Evolutionary conservation across 2,329 filamentous ascomycete genomes (phyloP), one percentile per base, ranked within the genome.

Genomic region (Exophiala sideris): DNA sequence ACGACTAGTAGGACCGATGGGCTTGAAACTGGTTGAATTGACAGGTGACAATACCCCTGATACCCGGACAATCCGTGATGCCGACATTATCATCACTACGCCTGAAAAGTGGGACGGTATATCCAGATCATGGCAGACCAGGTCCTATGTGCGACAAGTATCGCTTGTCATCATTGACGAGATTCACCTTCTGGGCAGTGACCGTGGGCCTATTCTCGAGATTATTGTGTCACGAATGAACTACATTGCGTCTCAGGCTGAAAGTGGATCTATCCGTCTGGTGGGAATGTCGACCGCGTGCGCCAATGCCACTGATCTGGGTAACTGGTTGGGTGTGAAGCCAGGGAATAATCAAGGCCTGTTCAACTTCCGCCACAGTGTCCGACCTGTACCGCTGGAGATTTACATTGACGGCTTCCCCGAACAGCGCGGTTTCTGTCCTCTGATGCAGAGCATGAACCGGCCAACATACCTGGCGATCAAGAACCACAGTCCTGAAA

Each of bases 101-200:
- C 95, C 94, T n/a, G 94, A 99, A 74, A 99, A 99, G 70, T 99
- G 94, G 94, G 95, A 99, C 68, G 95, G 95, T 82, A 97, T 99
- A 63, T 96, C 90, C 64, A 88, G 94, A 81, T 95, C 89, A 67
- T 99, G 95, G 94, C 91, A 97, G 71, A 97, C 92, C 4, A 87
- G 94, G 83, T 88, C 89, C 57, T 99, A 99, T 63, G 94, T 99
- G 38, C 85, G 91, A 48, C 87, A 96, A 71, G 94, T 99, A 56
- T 92, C 91, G 57, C 76, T 99, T 12, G 94, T 99, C 48, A 96
- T 99, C 58, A 99, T 99, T 62, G 94, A 99, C 66, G 94, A 99
- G 74, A 99, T 99, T 54, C 94, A 99, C 72, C 76, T 99, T 24
- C 81, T 99, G n/a, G 95, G 94, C 24, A 91, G 94, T 56, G 94